These are phyloP conservation scores for Emmonsiellopsis sp. DNA, from an alignment of 2,329 filamentous ascomycete genomes.

Conservation along the genomic window DNA sequence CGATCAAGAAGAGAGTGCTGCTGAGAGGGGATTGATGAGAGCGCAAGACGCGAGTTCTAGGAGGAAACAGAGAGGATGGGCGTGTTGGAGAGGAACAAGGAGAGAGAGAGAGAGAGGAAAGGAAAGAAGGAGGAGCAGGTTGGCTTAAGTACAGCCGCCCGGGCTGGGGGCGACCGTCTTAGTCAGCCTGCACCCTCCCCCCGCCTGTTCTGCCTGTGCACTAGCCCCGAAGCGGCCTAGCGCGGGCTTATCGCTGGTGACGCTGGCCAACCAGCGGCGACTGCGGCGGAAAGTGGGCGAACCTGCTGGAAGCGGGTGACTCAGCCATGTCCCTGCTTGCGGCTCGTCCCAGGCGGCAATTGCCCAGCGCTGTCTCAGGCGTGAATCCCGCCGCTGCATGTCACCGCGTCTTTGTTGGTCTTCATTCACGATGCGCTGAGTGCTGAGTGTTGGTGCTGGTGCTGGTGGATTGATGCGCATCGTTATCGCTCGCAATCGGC, in stretches of 20 bases:
- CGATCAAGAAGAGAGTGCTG: slow-evolving; percentile 11
- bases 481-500: too few species aligned
- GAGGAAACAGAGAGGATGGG: background rate
- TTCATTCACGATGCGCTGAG: too few species aligned
- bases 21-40: slow-evolving; percentile 3
- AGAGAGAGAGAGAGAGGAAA: slow-evolving; percentile 10
- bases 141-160: slow-evolving; percentile 23
- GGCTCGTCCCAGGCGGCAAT: background rate
- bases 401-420: too few species aligned
- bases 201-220: too few species aligned
- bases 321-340: background rate
- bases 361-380: background rate
- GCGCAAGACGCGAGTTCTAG: background rate
- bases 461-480: too few species aligned
- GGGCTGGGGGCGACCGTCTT: slow-evolving; percentile 14
- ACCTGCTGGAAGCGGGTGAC: slow-evolving; percentile 8
- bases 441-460: too few species aligned
- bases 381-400: too few species aligned
- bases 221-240: background rate
- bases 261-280: background rate
- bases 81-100: slow-evolving; percentile 8
- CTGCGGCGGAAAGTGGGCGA: slow-evolving; percentile 10
- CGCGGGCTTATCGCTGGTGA: background rate
- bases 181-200: background rate
- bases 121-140: slow-evolving; percentile 16